Evolutionary conservation across 208 protist genomes (phyloP).

Genomic region (Crithidia sp.): DNA sequence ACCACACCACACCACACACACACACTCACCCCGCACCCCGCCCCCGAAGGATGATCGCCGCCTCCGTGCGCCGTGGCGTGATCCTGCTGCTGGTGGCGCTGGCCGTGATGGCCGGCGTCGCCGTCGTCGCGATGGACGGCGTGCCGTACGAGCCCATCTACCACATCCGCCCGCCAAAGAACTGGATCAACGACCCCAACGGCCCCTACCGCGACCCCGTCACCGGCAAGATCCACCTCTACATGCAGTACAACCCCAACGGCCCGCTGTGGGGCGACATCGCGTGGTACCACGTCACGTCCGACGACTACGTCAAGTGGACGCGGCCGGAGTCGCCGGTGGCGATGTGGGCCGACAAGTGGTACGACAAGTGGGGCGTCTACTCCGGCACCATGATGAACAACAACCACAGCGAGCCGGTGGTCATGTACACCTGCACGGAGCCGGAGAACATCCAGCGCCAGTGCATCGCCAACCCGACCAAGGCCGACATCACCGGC

Average conservation of each 20-base stretch:
- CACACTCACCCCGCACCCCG: too few species aligned
- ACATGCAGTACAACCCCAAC: slow-evolving; percentile 72
- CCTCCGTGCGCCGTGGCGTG: slow-evolving; percentile 13
- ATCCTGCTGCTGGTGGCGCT: slow-evolving; percentile 20
- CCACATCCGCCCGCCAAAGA: slow-evolving; percentile 45
- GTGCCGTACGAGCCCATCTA: slow-evolving; percentile 34
- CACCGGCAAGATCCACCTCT: slow-evolving; percentile 48
- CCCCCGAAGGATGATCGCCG: slow-evolving; percentile 7
- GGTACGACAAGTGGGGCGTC: slow-evolving; percentile 40
- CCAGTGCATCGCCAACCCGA: slow-evolving; percentile 46
- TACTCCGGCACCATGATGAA: slow-evolving; percentile 47
- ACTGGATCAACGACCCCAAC: slow-evolving; percentile 75
- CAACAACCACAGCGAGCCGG: slow-evolving; percentile 35
- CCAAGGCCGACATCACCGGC: slow-evolving; percentile 16
- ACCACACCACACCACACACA: too few species aligned
- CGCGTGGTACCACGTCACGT: slow-evolving; percentile 58
- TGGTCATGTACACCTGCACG: slow-evolving; percentile 52
- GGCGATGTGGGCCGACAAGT: slow-evolving; percentile 40
- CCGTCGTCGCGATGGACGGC: slow-evolving; percentile 14
- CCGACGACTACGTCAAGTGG: slow-evolving; percentile 55
- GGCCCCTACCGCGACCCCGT: slow-evolving; percentile 60
- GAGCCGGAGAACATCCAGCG: slow-evolving; percentile 36
- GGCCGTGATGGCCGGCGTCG: slow-evolving; percentile 12
- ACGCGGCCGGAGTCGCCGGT: slow-evolving; percentile 18
- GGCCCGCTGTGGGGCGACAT: slow-evolving; percentile 42